Percentiles rank a stretch among this genome's conserved stretches.
phyloP scores from a whole-genome alignment of 202 grass and related monocot species.

The Hordeum pubiflorum region DNA sequence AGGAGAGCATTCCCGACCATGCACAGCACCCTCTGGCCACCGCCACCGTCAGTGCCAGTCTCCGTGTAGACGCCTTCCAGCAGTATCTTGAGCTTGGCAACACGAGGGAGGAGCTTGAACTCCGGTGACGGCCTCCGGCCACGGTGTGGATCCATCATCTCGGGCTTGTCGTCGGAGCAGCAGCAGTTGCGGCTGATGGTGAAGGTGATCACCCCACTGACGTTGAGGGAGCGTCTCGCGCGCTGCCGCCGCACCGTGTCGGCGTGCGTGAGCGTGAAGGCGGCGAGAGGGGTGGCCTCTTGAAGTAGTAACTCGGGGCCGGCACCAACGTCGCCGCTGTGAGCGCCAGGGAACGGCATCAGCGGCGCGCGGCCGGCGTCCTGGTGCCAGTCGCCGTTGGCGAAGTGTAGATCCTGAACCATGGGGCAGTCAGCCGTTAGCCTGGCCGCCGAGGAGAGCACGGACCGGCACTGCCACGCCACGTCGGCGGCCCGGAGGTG shows the following conservation, averaged over 20 bases:
- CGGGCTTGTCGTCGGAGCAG: background rate
- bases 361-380: constrained; percentile 31
- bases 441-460: constrained; percentile 34
- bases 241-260: background rate
- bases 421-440: constrained; percentile 16
- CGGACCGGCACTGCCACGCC: constrained; percentile 27
- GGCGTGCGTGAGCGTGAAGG: constrained; percentile 35
- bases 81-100: constrained; percentile 33
- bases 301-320: background rate
- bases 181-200: constrained; percentile 34
- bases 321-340: background rate
- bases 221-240: constrained; percentile 26
- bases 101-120: constrained; percentile 38
- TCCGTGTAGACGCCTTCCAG: constrained; percentile 60
- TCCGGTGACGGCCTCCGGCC: constrained; percentile 5
- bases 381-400: constrained; percentile 48
- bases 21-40: constrained; percentile 46
- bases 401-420: constrained; percentile 33
- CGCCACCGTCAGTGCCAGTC: background rate
- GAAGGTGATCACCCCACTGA: constrained; percentile 40
- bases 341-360: constrained; percentile 30
- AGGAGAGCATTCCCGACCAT: constrained; percentile 53
- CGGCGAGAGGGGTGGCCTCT: constrained; percentile 14
- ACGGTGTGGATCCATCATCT: no score
- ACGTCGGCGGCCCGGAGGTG: constrained; percentile 44